Evolutionary conservation across 164 flowering plant species (phyloP), one percentile per base, ranked within the genome.

Genomic region (Liriodendron chinense): DNA sequence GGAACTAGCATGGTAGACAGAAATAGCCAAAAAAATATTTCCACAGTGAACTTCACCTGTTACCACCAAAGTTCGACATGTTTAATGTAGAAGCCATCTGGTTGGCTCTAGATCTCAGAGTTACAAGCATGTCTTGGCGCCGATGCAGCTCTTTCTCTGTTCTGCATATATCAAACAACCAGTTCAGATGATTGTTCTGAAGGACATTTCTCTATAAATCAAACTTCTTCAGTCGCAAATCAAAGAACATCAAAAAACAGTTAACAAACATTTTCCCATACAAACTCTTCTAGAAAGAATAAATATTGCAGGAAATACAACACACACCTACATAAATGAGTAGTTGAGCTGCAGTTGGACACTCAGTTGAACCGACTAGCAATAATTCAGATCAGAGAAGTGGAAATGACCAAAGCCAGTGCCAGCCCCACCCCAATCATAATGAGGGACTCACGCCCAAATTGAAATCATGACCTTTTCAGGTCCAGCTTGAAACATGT

Each of bases 71-170:
- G 77, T 87, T 89, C 69, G 97, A 91, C 94, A 89, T 90, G 88
- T 92, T 92, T 82, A 96, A 79, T 7, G 90, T 69, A 56, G 92
- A 84, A 22, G 93, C 97, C 94, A 89, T 88, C 82, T 96, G 95
- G 79, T 82, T 85, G 65, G 84, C 92, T 82, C 89, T 94, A 8
- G 96, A 82, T 79, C 86, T 91, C 87, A 96, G 82, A 86, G 84
- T 94, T 66, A 82, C 71, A 34, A 94, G 78, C 95, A 89, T 89
- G 84, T 96, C 98, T 80, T 82, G 86, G 65, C 96, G 98, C 67
- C 92, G 90, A 82, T 89, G 87, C 88, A 87, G 85, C 85, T 94
- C 99, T 82, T 96, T 96, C 82, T 89, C 97, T 48, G 94, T 79
- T 78, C 99, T 93, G 92, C 43, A 74, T 26, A 22, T 14, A 24